phyloP scores from a whole-genome alignment of 805 yeast species.

The Clavispora fructus region DNA sequence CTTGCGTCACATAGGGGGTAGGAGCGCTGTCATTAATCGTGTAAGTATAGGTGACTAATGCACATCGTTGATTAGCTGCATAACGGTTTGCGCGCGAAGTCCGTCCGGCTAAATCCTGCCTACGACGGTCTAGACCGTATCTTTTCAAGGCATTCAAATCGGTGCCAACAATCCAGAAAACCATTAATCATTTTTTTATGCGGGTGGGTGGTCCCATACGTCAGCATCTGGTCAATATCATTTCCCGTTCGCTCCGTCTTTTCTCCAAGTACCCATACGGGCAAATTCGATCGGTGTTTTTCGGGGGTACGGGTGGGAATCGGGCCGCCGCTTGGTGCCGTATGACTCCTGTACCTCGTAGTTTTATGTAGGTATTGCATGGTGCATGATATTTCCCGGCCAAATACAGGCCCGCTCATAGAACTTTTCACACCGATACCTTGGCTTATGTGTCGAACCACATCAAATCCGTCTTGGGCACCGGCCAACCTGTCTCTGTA shows the following conservation, averaged over 20 bases:
- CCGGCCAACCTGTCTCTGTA: background rate
- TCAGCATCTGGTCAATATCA: too few relatives aligned
- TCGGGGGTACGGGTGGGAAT: background rate
- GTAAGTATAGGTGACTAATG: background rate
- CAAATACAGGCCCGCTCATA: background rate
- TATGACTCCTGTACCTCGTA: background rate
- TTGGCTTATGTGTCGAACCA: background rate
- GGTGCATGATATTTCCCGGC: background rate
- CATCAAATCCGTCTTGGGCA: conserved; percentile 1
- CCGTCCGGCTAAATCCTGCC: background rate
- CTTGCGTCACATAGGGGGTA: background rate
- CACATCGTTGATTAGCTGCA: background rate
- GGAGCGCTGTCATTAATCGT: background rate
- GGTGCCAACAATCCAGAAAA: too few relatives aligned
- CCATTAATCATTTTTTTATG: too few relatives aligned
- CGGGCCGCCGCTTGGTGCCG: background rate
- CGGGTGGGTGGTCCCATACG: too few relatives aligned
- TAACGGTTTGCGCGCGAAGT: background rate
- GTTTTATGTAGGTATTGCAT: background rate
- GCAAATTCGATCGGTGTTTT: too few relatives aligned
- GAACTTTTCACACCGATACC: background rate
- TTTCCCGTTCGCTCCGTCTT: too few relatives aligned
- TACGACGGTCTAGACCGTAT: background rate
- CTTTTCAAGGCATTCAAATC: too few relatives aligned
- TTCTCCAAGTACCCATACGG: too few relatives aligned